Base-by-base conservation (phyloP, 1,139 yeast genomes). In the Waltiozyma sp. region DNA sequence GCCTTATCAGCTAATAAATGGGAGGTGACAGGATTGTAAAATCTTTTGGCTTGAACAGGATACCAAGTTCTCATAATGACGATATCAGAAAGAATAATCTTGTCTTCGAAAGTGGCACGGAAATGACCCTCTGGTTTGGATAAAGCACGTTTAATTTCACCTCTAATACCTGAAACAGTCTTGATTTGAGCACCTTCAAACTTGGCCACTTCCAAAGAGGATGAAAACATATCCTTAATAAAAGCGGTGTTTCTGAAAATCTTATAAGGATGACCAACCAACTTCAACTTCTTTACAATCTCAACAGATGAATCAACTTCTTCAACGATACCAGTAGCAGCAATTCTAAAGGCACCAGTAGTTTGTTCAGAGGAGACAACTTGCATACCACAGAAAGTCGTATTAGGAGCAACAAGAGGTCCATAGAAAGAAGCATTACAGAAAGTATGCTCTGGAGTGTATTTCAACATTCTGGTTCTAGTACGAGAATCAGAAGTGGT, bases 31-130 rank as follows among this genome's bases (percentile, higher is more conserved):
- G 98, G 98, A 59, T 91, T 93, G 65, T 91, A 93, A 64, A 87
- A 91, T 60, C 80, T 80, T 61, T 91, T 83, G 15, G 93, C 85
- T 52, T 77, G 77, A 39, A 93, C 93, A 2, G 97, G 97, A 61
- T 88, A 89, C 98, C 98, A 93, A 1, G 97, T 91, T 61, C 95
- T 81, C 60, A 93, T 68, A 55, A 91, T 82, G 14, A 93, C 75
- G 42, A 86, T 84, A 62, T 91, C 98, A 49, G 94, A 65, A 82
- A 91, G 75, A 48, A 89, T 72, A 36, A 91, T 76, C 65, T 89
- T 91, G 61, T 93, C 99, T 63, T 93, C 99, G 63, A 93, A 93
- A 1, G 97, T 81, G n/a, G 98, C 98, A 61, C 99, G 77, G 69
- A 75, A 93, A 61, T 85, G 81, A n/a, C 99, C 99, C 47, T 89